Evolutionary conservation across 2,329 filamentous ascomycete genomes (phyloP).

Genomic region (Grosmannia serpens): DNA sequence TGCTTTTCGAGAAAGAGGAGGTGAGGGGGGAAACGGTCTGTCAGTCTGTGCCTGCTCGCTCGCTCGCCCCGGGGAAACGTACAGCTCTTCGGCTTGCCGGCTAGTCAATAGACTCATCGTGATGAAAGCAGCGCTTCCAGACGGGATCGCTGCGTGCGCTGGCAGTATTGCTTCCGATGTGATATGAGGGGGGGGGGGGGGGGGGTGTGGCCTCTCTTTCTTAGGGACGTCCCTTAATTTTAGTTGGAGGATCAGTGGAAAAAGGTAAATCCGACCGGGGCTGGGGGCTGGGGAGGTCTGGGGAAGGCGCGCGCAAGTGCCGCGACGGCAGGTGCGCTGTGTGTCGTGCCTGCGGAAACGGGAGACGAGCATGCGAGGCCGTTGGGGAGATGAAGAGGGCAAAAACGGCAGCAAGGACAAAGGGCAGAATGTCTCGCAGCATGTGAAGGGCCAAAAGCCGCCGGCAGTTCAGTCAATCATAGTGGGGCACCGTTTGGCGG

Average conservation of each 20-base stretch:
- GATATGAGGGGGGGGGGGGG: not conserved
- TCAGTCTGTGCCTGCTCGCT: not conserved
- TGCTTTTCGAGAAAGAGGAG: slow-evolving; percentile 22
- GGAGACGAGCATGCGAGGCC: no score
- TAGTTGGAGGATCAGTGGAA: not conserved
- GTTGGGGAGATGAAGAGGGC: no score
- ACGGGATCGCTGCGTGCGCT: slow-evolving; percentile 1
- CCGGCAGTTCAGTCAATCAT: no score
- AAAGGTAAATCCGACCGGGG: slow-evolving; percentile 1
- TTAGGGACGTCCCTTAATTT: not conserved
- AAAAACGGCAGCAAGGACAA: no score
- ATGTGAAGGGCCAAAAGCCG: no score
- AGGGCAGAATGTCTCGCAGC: no score
- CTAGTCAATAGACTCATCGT: slow-evolving; percentile 63
- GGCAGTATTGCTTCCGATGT: not conserved
- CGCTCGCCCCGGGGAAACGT: slow-evolving; percentile 25
- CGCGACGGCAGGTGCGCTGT: not conserved
- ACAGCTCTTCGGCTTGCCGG: slow-evolving; percentile 84
- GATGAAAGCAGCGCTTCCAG: slow-evolving; percentile 5
- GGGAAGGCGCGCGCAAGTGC: not conserved
- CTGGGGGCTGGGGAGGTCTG: not conserved
- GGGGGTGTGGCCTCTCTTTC: not conserved
- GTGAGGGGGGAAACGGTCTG: not conserved
- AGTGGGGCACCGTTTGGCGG: no score
- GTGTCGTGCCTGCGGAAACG: no score